Percentiles rank a stretch among this genome's conserved stretches.
These are phyloP conservation scores for Tetrapisispora phaffii DNA, from an alignment of 805 yeast species.

Conservation along the genomic window DNA sequence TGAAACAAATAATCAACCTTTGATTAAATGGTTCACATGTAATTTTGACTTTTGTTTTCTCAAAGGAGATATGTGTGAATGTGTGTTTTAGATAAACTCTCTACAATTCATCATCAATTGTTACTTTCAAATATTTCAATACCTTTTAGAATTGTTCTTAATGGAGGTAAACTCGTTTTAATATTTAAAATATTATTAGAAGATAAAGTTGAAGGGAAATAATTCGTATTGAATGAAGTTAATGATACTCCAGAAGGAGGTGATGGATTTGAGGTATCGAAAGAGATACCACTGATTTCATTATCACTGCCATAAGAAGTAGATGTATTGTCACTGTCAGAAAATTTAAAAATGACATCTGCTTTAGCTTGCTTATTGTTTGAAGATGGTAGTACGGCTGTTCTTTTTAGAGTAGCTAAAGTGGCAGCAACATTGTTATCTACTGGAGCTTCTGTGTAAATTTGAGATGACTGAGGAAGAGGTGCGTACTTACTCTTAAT, in stretches of 20 bases:
- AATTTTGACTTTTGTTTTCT: no score
- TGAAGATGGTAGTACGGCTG: conserved; percentile 1
- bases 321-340: not conserved
- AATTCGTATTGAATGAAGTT: not conserved
- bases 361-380: not conserved
- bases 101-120: not conserved
- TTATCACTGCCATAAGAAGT: not conserved
- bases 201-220: not conserved
- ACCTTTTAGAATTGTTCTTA: conserved; percentile 13
- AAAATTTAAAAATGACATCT: not conserved
- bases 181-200: not conserved
- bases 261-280: not conserved
- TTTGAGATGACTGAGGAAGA: no score
- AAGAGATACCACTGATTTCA: not conserved
- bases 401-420: not conserved
- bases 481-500: not conserved
- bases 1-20: no score
- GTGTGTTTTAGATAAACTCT: no score
- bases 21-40: no score
- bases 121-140: conserved; percentile 8
- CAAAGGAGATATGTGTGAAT: no score
- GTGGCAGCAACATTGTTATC: not conserved
- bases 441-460: no score
- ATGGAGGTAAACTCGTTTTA: conserved; percentile 17
- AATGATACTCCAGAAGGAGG: not conserved